Base-by-base conservation (phyloP, 2,329 filamentous ascomycete genomes). In the Ophiostoma quercus region DNA sequence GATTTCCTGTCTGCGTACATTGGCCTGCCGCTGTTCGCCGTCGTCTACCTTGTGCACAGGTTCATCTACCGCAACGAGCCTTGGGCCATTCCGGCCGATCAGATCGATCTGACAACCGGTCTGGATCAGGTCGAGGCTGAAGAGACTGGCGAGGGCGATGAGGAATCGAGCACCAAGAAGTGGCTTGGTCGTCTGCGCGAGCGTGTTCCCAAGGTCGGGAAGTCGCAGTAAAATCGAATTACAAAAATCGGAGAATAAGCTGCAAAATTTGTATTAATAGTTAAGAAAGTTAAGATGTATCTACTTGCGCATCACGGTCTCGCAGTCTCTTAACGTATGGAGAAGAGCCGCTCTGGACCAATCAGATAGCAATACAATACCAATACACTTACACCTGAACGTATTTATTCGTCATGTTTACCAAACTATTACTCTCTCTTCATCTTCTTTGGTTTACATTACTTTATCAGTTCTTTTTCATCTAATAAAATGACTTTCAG, bases 1-100 rank as follows among this genome's bases (percentile, higher is more conserved):
- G 85, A 83, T 0, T 91, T 91, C 76, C 77, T 91, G 71, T 88
- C 89, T 74, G 86, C 84, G 73, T 84, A 82, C 41, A 76, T 81
- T 32, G 79, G 79, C 2, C 75, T 78, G 9, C 69, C 76, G 2
- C 73, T 80, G 2, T 80, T 87, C 62, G 84, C 22, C 12, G 8
- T 68, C 29, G 41, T 70, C 9, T 70, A 68, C 37, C 16, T 70
- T 51, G 66, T 43, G 32, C 69, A 70, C 41, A 43, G 67, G n/a
- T 41, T 66, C 57, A 22, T 54, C 41, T 37, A 39, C 51, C 54
- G 67, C 51, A 14, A 62, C 11, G 67, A 68, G 11, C n/a, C 67
- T 5, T 68, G 67, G 67, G 29, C 19, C 8, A 29, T 62, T 7
- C 51, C 32, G 22, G 29, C 54, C 12, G 67, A 62, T 16, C 37